Evolutionary conservation across 225 moss, liverwort and hornwort species (phyloP).

Genomic region (Straminergon stramineum): DNA sequence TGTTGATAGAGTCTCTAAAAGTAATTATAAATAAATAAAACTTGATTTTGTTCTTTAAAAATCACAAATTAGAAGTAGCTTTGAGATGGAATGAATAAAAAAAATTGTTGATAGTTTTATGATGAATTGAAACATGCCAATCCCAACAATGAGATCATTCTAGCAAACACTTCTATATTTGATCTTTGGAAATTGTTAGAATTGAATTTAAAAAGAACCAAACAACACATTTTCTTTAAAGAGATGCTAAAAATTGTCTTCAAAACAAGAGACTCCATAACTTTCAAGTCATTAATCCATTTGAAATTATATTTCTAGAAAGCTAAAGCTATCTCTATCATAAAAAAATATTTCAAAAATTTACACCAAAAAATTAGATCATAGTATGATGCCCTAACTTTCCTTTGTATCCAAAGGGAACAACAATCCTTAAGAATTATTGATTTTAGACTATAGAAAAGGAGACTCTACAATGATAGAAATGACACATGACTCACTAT

Average conservation of each 20-base stretch:
- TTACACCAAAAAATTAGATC: neutral
- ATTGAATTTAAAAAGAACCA: no score
- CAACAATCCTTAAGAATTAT: neutral
- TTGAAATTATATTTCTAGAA: neutral
- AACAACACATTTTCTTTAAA: fast-evolving
- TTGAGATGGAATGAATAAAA: neutral
- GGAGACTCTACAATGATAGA: neutral
- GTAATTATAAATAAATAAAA: neutral
- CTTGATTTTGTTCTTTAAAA: neutral
- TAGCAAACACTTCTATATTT: neutral
- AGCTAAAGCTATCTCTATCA: neutral
- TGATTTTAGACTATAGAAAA: neutral
- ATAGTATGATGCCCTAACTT: neutral
- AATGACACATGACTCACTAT: fast-evolving
- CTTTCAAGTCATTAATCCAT: neutral
- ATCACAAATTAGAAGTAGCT: neutral
- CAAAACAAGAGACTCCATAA: neutral
- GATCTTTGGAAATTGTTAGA: neutral
- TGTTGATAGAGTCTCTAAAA: neutral
- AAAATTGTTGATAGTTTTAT: neutral
- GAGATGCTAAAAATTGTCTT: neutral
- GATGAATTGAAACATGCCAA: neutral
- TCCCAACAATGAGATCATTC: fast-evolving
- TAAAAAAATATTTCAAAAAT: neutral
- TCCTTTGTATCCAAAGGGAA: fast-evolving